These are phyloP conservation scores for Aspergillus bridgeri DNA, from an alignment of 495 filamentous ascomycete species.

Conservation along the genomic window DNA sequence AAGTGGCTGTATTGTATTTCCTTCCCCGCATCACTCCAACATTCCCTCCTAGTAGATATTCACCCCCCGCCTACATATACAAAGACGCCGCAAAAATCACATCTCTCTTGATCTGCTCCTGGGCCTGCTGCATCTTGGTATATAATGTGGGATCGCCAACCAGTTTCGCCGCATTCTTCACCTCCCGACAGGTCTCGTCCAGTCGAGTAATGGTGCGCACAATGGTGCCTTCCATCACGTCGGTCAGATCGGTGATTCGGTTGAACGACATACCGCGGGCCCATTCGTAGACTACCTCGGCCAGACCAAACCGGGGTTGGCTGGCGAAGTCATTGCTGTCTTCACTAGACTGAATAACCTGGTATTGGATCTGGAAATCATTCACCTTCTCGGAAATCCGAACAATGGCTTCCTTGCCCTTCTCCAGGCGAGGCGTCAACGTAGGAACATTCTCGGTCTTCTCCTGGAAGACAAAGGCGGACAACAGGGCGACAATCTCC, in stretches of 20 bases:
- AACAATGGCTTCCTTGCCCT: conserved; percentile 81
- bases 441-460: conserved; percentile 84
- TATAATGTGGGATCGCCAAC: conserved; percentile 94
- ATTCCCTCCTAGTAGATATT: not conserved
- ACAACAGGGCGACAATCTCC: conserved; percentile 92
- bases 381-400: conserved; percentile 89
- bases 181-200: conserved; percentile 95
- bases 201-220: conserved; percentile 87
- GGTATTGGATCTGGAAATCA: conserved; percentile 75
- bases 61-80: conserved; percentile 56
- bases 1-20: too few relatives aligned
- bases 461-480: conserved; percentile 97
- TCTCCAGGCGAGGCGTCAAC: conserved; percentile 79
- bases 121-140: conserved; percentile 91
- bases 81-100: conserved; percentile 85
- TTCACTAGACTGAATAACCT: conserved; percentile 85
- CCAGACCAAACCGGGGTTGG: conserved; percentile 81
- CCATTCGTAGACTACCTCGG: conserved; percentile 99
- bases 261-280: conserved; percentile 96
- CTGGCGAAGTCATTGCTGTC: conserved; percentile 90
- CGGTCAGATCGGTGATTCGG: conserved; percentile 93
- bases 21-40: not conserved
- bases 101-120: conserved; percentile 96
- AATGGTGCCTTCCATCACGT: conserved; percentile 95
- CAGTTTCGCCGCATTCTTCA: conserved; percentile 93